Evolutionary conservation across 441 rosid species (phyloP), one percentile per base, ranked within the genome.

Genomic region (Pelargonium australe): DNA sequence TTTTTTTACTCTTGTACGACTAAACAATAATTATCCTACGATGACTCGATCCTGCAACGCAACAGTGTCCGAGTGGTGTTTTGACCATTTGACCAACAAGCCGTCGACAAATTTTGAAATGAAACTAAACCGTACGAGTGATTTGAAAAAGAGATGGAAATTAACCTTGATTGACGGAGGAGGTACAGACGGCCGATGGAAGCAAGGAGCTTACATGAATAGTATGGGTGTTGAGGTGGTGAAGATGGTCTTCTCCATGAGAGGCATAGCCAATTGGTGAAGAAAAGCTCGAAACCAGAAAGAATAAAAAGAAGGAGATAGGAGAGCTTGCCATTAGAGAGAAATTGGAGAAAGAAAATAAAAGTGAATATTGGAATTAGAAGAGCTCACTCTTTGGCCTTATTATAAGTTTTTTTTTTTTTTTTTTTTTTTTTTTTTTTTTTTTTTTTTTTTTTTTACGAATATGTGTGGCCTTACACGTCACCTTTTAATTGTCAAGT

Each of bases 121-220:
- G 0, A 41, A 41, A 41, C 5, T 41, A 41, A 41, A 41, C 1
- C 2, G 10, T 41, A 41, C 7, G 8, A 37, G 47, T 23, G 8
- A 53, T 43, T 40, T 1, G 7, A 72, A 23, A 17, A 10, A 31
- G 53, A 47, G 53, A 47, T n/a, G 43, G 51, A 0, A 47, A 49
- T 10, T 67, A 60, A 85, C 87, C 87, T 82, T 70, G 43, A 37
- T 40, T 12, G 1, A 70, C 1, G 12, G 83, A 68, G 68, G 78
- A 53, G 45, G 25, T 73, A 83, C 92, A 87, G 17, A 73, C 58
- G 14, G 77, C 61, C 7, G 85, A 55, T 9, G 88, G 83, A 0
- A 85, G 68, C 7, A 87, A 83, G 63, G 88, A 84, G 80, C 43
- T 53, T 68, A 85, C 65, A 64, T 75, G 75, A 74, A 85, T 2